phyloP scores from a whole-genome alignment of 192 early-diverging fungal genomes.

The Coemansia sp. region DNA sequence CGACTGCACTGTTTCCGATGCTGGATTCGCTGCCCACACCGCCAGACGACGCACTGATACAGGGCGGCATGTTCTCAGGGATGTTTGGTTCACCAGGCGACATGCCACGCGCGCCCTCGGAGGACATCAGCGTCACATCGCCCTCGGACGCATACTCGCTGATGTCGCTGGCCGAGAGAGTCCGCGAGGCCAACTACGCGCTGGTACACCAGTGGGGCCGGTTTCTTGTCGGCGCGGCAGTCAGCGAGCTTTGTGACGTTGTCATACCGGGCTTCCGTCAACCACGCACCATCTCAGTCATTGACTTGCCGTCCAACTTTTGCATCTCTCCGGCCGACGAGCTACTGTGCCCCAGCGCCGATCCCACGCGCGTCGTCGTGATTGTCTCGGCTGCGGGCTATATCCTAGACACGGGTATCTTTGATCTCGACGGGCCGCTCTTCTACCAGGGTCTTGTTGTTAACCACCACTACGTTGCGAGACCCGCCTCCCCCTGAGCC shows the following conservation, averaged over 20 bases:
- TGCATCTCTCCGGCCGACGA: constrained; percentile 50
- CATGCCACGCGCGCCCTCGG: constrained; percentile 13
- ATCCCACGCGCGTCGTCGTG: constrained; percentile 41
- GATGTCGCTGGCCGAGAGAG: constrained; percentile 34
- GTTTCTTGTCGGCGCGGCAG: constrained; percentile 26
- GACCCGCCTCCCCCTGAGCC: background rate
- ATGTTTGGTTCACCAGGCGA: background rate
- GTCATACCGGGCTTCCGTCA: constrained; percentile 6
- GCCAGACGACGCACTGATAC: constrained; percentile 16
- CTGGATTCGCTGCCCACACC: constrained; percentile 29
- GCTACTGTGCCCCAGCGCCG: constrained; percentile 43
- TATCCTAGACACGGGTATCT: constrained; percentile 43
- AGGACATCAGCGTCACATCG: constrained; percentile 17
- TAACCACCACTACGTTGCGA: constrained; percentile 18
- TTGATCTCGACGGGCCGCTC: constrained; percentile 37
- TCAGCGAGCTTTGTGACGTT: constrained; percentile 36
- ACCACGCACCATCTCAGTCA: constrained; percentile 24
- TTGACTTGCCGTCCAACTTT: constrained; percentile 44
- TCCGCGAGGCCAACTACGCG: constrained; percentile 40
- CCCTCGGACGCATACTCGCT: constrained; percentile 24
- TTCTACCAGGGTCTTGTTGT: constrained; percentile 40
- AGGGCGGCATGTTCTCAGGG: background rate
- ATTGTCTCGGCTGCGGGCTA: constrained; percentile 33
- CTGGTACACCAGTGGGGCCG: constrained; percentile 49
- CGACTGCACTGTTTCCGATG: constrained; percentile 3